Conservation (phyloP, 1,284 basidiomycete species). For the Papiliotrema fonsecae region DNA sequence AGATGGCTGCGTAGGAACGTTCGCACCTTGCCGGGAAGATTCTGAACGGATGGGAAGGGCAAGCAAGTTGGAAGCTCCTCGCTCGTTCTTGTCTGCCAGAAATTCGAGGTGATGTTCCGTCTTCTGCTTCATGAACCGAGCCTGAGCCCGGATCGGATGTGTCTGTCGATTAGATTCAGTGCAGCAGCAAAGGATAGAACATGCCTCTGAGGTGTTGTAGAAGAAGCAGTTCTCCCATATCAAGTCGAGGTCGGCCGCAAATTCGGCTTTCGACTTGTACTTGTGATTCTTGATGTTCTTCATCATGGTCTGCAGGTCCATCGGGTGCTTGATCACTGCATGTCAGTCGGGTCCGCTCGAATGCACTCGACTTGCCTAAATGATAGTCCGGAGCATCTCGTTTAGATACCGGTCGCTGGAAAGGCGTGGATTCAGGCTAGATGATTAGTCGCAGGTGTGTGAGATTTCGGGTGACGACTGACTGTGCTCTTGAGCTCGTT, state of each 20-base stretch:
- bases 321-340: slow-evolving; percentile 78
- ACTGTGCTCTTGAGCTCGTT: slow-evolving; percentile 76
- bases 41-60: slow-evolving; percentile 46
- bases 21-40: neutral
- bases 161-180: slow-evolving; percentile 42
- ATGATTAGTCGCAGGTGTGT: slow-evolving; percentile 49
- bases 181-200: slow-evolving; percentile 27
- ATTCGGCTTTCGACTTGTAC: slow-evolving; percentile 91
- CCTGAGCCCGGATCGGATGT: slow-evolving; percentile 76
- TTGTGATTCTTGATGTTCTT: slow-evolving; percentile 84
- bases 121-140: slow-evolving; percentile 66
- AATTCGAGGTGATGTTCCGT: slow-evolving; percentile 78
- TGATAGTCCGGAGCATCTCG: slow-evolving; percentile 85
- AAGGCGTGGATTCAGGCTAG: slow-evolving; percentile 79
- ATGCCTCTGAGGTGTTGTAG: slow-evolving; percentile 85
- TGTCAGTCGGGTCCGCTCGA: slow-evolving; percentile 5
- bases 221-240: slow-evolving; percentile 95
- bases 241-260: slow-evolving; percentile 86
- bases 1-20: slow-evolving; percentile 3
- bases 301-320: slow-evolving; percentile 90
- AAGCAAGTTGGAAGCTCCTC: slow-evolving; percentile 50
- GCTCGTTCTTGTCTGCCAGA: slow-evolving; percentile 81
- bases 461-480: slow-evolving; percentile 43
- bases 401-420: slow-evolving; percentile 81
- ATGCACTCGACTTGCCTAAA: slow-evolving; percentile 58